Conservation (phyloP, 208 protist genomes). For the Leishmania aethiopica region DNA sequence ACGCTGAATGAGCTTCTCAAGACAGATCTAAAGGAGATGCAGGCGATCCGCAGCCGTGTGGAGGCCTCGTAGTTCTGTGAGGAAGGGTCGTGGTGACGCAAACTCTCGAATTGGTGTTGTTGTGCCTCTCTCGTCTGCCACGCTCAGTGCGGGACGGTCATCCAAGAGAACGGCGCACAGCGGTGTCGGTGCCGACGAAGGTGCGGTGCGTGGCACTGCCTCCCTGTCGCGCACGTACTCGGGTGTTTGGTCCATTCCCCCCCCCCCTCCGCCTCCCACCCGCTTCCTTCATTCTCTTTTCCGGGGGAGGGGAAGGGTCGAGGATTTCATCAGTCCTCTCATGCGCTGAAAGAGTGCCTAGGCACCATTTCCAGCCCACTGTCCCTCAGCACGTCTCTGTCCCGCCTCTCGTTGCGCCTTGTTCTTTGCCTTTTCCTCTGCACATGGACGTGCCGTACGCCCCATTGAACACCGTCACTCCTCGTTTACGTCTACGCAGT, state of each 20-base stretch:
- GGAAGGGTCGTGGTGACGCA: neutral
- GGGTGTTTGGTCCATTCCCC: neutral
- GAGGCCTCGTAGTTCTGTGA: neutral
- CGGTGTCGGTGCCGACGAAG: neutral
- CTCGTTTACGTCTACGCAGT: neutral
- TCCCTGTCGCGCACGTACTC: neutral
- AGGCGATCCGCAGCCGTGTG: constrained; percentile 44
- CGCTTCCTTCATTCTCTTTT: neutral
- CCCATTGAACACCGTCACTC: neutral
- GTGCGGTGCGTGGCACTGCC: neutral
- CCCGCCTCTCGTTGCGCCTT: neutral
- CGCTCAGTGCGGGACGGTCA: neutral
- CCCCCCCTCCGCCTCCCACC: neutral
- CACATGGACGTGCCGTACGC: neutral
- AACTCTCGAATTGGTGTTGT: neutral
- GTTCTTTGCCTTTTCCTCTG: neutral
- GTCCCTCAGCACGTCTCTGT: neutral
- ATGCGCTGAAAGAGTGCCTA: too few relatives aligned
- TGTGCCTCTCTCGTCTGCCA: neutral
- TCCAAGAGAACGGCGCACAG: neutral
- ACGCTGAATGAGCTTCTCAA: constrained; percentile 47
- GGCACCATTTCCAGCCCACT: neutral
- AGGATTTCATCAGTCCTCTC: neutral
- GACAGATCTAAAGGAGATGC: constrained; percentile 50
- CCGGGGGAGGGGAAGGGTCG: neutral